Conservation (phyloP, 371 early-diverging fungal species). For the Lichtheimia hyalospora region DNA sequence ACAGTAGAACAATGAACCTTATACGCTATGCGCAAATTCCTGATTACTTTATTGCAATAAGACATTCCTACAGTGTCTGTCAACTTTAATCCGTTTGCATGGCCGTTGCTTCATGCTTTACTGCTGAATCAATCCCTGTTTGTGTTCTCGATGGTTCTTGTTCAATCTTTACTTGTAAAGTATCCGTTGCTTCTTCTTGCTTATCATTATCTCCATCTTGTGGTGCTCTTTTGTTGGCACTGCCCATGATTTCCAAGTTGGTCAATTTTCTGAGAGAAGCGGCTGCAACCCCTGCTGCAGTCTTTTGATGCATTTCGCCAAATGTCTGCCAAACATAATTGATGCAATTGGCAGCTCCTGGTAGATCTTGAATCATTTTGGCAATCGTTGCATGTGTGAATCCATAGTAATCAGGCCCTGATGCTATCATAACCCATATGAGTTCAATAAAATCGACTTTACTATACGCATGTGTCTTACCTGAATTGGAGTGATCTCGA, state of each 20-base stretch:
- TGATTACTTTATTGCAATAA: too few species aligned
- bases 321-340: slow-evolving; percentile 73
- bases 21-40: too few species aligned
- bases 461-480: slow-evolving; percentile 9
- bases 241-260: slow-evolving; percentile 43
- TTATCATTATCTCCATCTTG: slow-evolving; percentile 3
- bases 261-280: slow-evolving; percentile 39
- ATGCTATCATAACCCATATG: slow-evolving; percentile 47
- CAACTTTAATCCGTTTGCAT: too few species aligned
- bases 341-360: slow-evolving; percentile 68
- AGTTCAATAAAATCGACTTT: too few species aligned
- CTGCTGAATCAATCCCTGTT: too few species aligned
- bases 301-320: slow-evolving; percentile 49
- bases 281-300: slow-evolving; percentile 45
- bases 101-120: too few species aligned
- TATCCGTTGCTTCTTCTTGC: too few species aligned
- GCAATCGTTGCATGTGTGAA: slow-evolving; percentile 86
- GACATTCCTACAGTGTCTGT: too few species aligned
- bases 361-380: slow-evolving; percentile 88
- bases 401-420: slow-evolving; percentile 92
- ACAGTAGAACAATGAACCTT: too few species aligned
- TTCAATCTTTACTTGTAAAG: too few species aligned
- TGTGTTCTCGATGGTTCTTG: too few species aligned
- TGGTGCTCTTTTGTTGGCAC: slow-evolving; percentile 14
- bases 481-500: slow-evolving; percentile 75